Conservation (phyloP, 1,284 basidiomycete genomes). For the Puccinia horiana region DNA sequence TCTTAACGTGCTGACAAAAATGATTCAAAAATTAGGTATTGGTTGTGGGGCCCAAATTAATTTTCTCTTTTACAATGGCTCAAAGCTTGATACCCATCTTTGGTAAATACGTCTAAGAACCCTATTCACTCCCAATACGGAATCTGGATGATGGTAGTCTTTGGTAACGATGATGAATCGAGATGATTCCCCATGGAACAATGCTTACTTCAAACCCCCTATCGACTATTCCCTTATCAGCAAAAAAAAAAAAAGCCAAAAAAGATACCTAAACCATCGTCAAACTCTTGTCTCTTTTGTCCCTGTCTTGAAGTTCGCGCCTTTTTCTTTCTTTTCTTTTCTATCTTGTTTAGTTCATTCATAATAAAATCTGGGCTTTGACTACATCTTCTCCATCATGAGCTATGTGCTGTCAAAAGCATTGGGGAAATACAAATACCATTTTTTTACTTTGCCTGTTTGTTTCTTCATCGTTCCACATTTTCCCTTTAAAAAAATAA, state of each 20-base stretch:
- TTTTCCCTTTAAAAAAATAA: too few relatives aligned
- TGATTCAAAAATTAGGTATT: conserved; percentile 67
- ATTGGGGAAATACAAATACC: too few relatives aligned
- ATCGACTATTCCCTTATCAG: neutral
- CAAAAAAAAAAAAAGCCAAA: neutral
- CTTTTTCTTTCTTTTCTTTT: neutral
- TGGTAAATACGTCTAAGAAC: conserved; percentile 63
- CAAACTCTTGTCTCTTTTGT: too few relatives aligned
- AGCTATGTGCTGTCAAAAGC: too few relatives aligned
- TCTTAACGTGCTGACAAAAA: neutral
- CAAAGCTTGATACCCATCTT: conserved; percentile 94
- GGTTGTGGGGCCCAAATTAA: conserved; percentile 94
- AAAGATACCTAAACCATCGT: neutral
- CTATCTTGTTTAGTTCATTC: neutral
- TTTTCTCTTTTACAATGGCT: conserved; percentile 96
- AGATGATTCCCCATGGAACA: neutral
- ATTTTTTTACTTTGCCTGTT: too few relatives aligned
- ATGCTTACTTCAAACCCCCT: neutral
- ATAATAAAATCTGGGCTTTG: too few relatives aligned
- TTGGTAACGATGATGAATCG: neutral
- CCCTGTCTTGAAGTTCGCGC: neutral
- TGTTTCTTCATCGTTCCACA: too few relatives aligned
- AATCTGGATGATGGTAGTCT: too few relatives aligned
- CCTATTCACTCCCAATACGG: neutral
- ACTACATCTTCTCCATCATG: too few relatives aligned